Percentiles rank a stretch among this genome's conserved stretches.
phyloP scores from a whole-genome alignment of 345 rosid species.

The Mangifera indica region DNA sequence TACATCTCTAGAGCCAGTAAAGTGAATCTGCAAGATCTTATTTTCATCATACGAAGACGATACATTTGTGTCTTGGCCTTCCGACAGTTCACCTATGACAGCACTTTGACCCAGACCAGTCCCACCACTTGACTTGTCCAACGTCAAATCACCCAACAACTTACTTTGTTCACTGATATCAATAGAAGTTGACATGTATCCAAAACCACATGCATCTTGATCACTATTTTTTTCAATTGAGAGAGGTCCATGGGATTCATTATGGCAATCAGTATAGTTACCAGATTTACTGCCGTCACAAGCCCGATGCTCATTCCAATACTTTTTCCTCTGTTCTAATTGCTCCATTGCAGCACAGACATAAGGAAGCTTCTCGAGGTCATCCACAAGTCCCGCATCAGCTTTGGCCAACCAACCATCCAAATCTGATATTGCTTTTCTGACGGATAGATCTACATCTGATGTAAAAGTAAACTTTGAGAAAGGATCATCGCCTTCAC shows the following conservation, averaged over 20 bases:
- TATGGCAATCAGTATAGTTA: constrained; percentile 23
- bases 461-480: constrained; percentile 77
- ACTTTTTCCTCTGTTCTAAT: constrained; percentile 64
- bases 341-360: constrained; percentile 87
- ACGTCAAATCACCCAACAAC: constrained; percentile 22
- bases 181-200: constrained; percentile 19
- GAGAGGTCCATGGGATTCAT: constrained; percentile 24
- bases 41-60: constrained; percentile 48
- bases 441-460: constrained; percentile 78
- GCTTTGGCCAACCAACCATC: constrained; percentile 86
- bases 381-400: constrained; percentile 88
- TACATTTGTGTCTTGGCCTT: constrained; percentile 33
- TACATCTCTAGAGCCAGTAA: constrained; percentile 37
- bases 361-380: constrained; percentile 85
- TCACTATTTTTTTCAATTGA: constrained; percentile 32
- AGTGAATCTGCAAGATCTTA: constrained; percentile 30
- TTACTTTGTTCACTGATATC: constrained; percentile 33
- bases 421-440: constrained; percentile 81
- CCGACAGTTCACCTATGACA: constrained; percentile 33
- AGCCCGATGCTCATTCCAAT: constrained; percentile 69
- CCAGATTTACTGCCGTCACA: constrained; percentile 25
- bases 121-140: constrained; percentile 32
- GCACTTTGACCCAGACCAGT: constrained; percentile 37
- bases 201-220: constrained; percentile 23
- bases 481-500: constrained; percentile 50